These are phyloP conservation scores for Diaporthe sp. DNA, from an alignment of 2,329 filamentous ascomycete genomes.

Conservation along the genomic window DNA sequence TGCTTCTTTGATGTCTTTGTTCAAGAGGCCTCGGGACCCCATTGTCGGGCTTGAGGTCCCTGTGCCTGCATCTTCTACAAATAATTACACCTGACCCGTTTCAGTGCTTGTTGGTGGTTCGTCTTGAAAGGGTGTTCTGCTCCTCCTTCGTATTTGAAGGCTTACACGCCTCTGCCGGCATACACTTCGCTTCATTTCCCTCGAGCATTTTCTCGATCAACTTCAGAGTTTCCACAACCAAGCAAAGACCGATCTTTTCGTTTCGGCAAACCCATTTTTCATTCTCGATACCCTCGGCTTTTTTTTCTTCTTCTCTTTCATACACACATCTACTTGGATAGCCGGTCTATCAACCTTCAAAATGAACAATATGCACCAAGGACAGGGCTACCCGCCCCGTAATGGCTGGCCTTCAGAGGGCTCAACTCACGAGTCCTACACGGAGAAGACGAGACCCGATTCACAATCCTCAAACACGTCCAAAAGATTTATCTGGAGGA, in stretches of 20 bases:
- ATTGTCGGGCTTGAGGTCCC: slow-evolving; percentile 17
- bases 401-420: slow-evolving; percentile 16
- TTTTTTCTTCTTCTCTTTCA: not conserved
- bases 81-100: slow-evolving; percentile 27
- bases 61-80: not conserved
- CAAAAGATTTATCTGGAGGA: slow-evolving; percentile 31
- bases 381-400: slow-evolving; percentile 3
- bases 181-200: not conserved
- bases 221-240: not conserved
- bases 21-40: slow-evolving; percentile 11
- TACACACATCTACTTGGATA: not conserved
- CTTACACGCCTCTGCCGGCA: slow-evolving; percentile 16
- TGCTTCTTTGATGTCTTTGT: slow-evolving; percentile 30
- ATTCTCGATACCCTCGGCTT: slow-evolving; percentile 5
- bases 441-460: not conserved
- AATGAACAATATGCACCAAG: slow-evolving; percentile 6
- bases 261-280: not conserved
- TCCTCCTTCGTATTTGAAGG: slow-evolving; percentile 14
- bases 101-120: slow-evolving; percentile 20
- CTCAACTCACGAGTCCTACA: slow-evolving; percentile 6
- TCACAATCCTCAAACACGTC: slow-evolving; percentile 24
- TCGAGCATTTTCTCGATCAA: not conserved
- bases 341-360: slow-evolving; percentile 19
- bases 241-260: not conserved
- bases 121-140: not conserved